Percentiles rank a stretch among this genome's conserved stretches.
Conservation (phyloP, 805 yeast genomes). For the Ogataea salicorniae region DNA sequence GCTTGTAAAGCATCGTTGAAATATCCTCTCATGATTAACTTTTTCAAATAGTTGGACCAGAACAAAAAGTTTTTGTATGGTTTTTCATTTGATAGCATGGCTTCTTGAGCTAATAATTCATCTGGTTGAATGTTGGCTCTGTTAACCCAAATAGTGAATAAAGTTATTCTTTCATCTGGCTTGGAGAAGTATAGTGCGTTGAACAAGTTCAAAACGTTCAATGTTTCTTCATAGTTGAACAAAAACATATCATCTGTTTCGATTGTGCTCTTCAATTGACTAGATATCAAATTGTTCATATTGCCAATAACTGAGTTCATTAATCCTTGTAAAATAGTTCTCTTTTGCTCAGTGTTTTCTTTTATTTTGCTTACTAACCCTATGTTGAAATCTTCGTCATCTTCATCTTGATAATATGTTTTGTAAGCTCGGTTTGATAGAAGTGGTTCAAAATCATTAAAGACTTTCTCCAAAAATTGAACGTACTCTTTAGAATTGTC, state of each 20-base stretch:
- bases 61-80: conserved; percentile 50
- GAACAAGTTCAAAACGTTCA: conserved; percentile 53
- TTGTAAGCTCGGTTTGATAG: conserved; percentile 40
- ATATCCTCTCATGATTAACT: conserved; percentile 56
- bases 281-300: conserved; percentile 28
- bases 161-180: conserved; percentile 36
- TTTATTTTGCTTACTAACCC: conserved; percentile 29
- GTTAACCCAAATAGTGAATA: conserved; percentile 59
- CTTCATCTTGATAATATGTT: conserved; percentile 23
- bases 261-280: conserved; percentile 18
- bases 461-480: conserved; percentile 45
- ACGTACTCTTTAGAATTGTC: conserved; percentile 39
- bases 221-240: conserved; percentile 35
- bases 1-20: conserved; percentile 50
- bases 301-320: conserved; percentile 25
- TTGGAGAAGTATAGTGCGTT: conserved; percentile 46
- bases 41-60: conserved; percentile 57
- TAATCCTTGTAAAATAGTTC: conserved; percentile 30
- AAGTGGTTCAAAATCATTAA: conserved; percentile 46
- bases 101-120: conserved; percentile 41
- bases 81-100: conserved; percentile 33
- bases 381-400: conserved; percentile 23
- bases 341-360: conserved; percentile 33
- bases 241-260: conserved; percentile 18
- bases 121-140: conserved; percentile 65